A percentile compares a stretch with the other conserved stretches of the same genome.
phyloP scores from a whole-genome alignment of 768 basidiomycete genomes.

The Suillus plorans region DNA sequence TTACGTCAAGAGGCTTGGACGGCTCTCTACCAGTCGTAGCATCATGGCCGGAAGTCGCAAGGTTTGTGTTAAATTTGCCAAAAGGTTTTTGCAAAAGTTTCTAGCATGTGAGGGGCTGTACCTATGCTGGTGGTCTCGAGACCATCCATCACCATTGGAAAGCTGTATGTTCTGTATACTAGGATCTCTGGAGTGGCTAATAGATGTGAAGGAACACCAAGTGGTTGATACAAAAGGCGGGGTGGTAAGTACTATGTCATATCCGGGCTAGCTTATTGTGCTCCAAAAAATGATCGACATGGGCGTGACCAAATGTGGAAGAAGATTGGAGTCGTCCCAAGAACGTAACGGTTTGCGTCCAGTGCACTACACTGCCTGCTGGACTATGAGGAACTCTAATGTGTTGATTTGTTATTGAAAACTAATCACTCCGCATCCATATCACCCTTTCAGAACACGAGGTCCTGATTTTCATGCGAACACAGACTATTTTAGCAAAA shows the following conservation, averaged over 20 bases:
- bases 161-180: not conserved
- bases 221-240: not conserved
- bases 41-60: not conserved
- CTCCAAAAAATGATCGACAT: constrained; percentile 1
- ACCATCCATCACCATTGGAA: not conserved
- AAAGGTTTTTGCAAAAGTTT: not conserved
- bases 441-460: not conserved
- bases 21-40: not conserved
- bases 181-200: not conserved
- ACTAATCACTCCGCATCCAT: not conserved
- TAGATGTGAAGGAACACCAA: not conserved
- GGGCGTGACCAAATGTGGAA: not conserved
- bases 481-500: not conserved
- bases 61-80: not conserved
- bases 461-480: not conserved
- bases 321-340: not conserved
- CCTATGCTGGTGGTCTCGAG: not conserved
- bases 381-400: not conserved
- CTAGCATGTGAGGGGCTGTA: not conserved
- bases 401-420: not conserved
- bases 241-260: not conserved
- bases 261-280: not conserved
- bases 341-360: not conserved
- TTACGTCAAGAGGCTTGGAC: not conserved
- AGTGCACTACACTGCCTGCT: not conserved